These are phyloP conservation scores for Solioccasus polychromus DNA, from an alignment of 768 basidiomycete genomes.

Conservation along the genomic window DNA sequence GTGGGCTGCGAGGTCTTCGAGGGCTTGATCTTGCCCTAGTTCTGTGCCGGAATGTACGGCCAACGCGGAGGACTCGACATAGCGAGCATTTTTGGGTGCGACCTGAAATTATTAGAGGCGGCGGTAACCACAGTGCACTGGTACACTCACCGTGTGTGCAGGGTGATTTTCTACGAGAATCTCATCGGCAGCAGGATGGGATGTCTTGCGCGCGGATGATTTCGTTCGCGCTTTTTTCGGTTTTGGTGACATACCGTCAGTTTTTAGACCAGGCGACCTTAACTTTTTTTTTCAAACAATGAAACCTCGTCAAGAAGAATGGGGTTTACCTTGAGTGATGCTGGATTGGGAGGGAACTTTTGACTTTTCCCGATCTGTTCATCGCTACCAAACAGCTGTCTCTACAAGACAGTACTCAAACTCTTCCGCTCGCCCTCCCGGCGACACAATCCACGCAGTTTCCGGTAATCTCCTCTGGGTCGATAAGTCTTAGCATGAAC, in stretches of 20 bases:
- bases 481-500: slow-evolving; percentile 38
- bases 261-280: neutral
- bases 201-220: slow-evolving; percentile 33
- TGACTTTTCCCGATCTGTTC: too few relatives aligned
- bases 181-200: slow-evolving; percentile 15
- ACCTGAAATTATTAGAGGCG: slow-evolving; percentile 31
- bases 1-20: slow-evolving; percentile 47
- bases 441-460: slow-evolving; percentile 5
- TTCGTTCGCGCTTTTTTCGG: slow-evolving; percentile 55
- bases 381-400: too few relatives aligned
- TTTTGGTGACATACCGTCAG: too few relatives aligned
- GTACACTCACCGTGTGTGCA: slow-evolving; percentile 17
- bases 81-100: slow-evolving; percentile 55
- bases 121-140: neutral
- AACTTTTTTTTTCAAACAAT: too few relatives aligned
- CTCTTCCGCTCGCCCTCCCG: slow-evolving; percentile 1
- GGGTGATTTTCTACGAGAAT: slow-evolving; percentile 23
- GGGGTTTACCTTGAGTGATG: too few relatives aligned
- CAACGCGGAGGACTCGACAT: slow-evolving; percentile 59
- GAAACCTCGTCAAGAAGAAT: too few relatives aligned
- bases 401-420: neutral
- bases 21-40: slow-evolving; percentile 53
- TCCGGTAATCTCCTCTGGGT: neutral
- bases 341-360: too few relatives aligned
- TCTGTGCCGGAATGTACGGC: slow-evolving; percentile 66